Base-by-base conservation (phyloP, 441 rosid species). In the Mallotus japonicus region DNA sequence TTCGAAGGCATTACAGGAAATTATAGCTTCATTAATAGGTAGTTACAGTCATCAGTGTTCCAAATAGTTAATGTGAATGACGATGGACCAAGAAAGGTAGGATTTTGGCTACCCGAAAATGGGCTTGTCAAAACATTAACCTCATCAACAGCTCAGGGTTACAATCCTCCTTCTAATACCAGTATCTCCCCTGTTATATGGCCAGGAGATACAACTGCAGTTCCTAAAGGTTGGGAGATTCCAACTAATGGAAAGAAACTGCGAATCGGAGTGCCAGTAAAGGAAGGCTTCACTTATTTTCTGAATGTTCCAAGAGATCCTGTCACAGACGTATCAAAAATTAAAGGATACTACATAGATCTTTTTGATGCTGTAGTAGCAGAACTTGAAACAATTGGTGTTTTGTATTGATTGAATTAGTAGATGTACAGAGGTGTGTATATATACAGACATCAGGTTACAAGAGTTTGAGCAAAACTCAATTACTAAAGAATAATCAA, bases 201-300 rank as follows among this genome's bases (percentile, higher is more conserved):
- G 97, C 90, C 89, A 2, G 90, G 97, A 67, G 88, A 88, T 62
- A 22, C 80, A 4, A 47, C n/a, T 49, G 66, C 0, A 51, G 8
- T 74, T 65, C 95, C 93, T 0, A 88, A 44, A 55, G 92, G 94
- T 16, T 89, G 92, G 94, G 85, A 83, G 69, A 57, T 84, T 16
- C 90, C 90, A 0, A 71, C 77, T 0, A 74, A 73, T 1, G 86
- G 83, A 37, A 84, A 80, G 69, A 89, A 7, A 63, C 24, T 89
- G 20, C 76, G 59, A 34, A 77, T 89, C 0, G 84, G 81, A 65
- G 87, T 89, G 17, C 91, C 92, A 1, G 62, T 65, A 16, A 84
- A 69, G 53, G 7, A 0, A 0, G 89, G 87, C 37, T 89, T 71
- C 46, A 13, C 57, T 0, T 75, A 82, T 13, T 85, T 90, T 2